phyloP scores from a whole-genome alignment of 2,329 filamentous ascomycete species.

The Aspergillus sergii region DNA sequence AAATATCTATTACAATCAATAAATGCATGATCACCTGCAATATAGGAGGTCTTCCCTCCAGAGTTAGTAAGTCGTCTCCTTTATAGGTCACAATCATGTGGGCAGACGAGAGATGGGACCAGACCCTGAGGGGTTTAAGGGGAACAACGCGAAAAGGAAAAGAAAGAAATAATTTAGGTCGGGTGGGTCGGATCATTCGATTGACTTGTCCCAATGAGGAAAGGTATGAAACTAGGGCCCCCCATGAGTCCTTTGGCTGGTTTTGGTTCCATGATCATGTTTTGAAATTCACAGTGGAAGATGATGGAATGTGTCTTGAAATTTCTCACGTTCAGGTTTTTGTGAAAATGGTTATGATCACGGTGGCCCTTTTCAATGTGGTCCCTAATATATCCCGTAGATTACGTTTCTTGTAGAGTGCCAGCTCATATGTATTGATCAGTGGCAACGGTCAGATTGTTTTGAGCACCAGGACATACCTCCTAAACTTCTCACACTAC shows the following conservation, averaged over 20 bases:
- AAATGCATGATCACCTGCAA: constrained; percentile 5
- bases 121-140: constrained; percentile 4
- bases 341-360: not conserved
- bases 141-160: constrained; percentile 3
- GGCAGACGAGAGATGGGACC: not conserved
- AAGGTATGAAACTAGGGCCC: constrained; percentile 17
- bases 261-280: constrained; percentile 1
- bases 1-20: not conserved
- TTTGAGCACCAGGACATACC: not conserved
- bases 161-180: constrained; percentile 3
- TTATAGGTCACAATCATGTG: constrained; percentile 4
- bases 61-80: not conserved
- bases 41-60: not conserved
- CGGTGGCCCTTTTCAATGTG: not conserved
- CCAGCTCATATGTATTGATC: not conserved
- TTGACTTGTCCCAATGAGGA: constrained; percentile 6
- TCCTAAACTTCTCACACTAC: not conserved
- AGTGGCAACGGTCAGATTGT: not conserved
- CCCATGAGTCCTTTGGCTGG: not conserved
- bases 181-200: constrained; percentile 19
- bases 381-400: not conserved
- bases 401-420: not conserved
- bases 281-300: constrained; percentile 5
- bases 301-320: constrained; percentile 6
- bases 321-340: not conserved